These are phyloP conservation scores for Castanea crenata DNA, from an alignment of 306 rosid genomes.

Conservation along the genomic window DNA sequence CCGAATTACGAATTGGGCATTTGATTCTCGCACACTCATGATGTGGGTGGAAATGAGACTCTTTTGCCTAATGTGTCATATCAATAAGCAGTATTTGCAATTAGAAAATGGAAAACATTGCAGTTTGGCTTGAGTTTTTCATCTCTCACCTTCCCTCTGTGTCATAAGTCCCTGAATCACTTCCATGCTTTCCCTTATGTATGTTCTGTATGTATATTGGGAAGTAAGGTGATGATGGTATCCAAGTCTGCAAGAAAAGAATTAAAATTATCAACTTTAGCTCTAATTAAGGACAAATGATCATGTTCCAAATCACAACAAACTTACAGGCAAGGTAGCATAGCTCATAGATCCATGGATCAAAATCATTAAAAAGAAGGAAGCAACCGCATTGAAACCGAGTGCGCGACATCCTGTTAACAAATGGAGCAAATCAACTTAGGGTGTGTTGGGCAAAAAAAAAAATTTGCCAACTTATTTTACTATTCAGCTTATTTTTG, in stretches of 20 bases:
- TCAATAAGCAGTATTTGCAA: neutral
- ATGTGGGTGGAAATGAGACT: too few species aligned
- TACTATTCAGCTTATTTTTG: too few species aligned
- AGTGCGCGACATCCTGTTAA: slow-evolving; percentile 49
- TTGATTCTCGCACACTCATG: too few species aligned
- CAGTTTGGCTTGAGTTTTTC: neutral
- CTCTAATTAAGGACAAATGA: neutral
- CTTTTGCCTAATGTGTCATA: too few species aligned
- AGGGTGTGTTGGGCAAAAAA: too few species aligned
- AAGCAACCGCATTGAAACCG: slow-evolving; percentile 52
- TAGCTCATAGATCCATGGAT: slow-evolving; percentile 54
- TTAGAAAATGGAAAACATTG: neutral
- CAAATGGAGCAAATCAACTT: neutral
- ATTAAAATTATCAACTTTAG: neutral
- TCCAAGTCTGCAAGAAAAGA: slow-evolving; percentile 56
- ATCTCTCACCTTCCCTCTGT: slow-evolving; percentile 70
- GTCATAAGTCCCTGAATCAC: slow-evolving; percentile 66
- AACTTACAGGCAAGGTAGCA: slow-evolving; percentile 66
- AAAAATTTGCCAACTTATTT: too few species aligned
- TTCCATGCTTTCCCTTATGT: slow-evolving; percentile 73
- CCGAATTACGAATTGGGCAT: too few species aligned
- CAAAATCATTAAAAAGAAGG: slow-evolving; percentile 41
- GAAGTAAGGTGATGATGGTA: slow-evolving; percentile 72
- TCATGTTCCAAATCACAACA: neutral
- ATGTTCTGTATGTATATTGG: slow-evolving; percentile 62